These are phyloP conservation scores for Zygnema cylindricum DNA, from an alignment of 139 green algal genomes.

Conservation along the genomic window DNA sequence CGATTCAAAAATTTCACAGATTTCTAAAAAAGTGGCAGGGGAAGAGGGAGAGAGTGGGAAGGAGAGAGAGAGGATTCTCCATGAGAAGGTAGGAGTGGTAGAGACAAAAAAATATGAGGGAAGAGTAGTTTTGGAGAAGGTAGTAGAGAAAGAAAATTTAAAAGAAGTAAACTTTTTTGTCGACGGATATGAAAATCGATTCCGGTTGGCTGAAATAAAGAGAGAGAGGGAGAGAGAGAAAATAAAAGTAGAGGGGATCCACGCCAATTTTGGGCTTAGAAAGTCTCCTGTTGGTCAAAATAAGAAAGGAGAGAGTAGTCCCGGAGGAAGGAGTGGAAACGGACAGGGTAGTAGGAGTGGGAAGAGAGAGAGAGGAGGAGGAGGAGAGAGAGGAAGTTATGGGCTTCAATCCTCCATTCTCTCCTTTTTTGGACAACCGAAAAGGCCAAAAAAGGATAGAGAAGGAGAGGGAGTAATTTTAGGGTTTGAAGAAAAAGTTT, in stretches of 20 bases:
- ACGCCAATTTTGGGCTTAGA: no score
- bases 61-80: constrained; percentile 14
- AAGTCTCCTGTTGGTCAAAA: no score
- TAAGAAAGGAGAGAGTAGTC: background rate
- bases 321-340: background rate
- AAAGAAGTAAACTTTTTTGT: no score
- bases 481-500: background rate
- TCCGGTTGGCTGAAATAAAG: no score
- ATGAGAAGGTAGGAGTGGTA: constrained; percentile 1
- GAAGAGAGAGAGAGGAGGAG: constrained; percentile 11
- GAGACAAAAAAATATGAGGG: constrained; percentile 3
- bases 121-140: background rate
- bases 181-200: no score
- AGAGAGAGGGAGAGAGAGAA: no score
- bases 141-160: no score
- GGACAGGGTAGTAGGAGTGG: no score
- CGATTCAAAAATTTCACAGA: constrained; percentile 10
- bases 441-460: no score
- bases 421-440: background rate
- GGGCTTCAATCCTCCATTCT: background rate
- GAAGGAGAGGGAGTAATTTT: no score
- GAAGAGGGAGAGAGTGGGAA: background rate
- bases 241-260: no score
- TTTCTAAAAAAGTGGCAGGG: background rate
- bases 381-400: background rate